These are phyloP conservation scores for Xylaria cubensis DNA, from an alignment of 495 filamentous ascomycete species.

Conservation along the genomic window DNA sequence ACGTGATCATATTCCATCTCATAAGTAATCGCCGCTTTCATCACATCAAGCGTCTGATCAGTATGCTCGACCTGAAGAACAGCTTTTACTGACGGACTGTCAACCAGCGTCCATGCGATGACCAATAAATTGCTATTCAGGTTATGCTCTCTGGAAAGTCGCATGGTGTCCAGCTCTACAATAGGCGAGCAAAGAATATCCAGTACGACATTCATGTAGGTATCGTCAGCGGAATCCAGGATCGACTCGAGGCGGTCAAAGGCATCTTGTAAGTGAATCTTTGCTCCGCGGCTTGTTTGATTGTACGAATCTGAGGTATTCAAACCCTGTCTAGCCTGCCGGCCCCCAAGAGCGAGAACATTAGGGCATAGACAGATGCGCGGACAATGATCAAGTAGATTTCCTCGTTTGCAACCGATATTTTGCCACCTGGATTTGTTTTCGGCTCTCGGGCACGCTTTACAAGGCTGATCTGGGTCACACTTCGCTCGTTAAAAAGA, in stretches of 20 bases:
- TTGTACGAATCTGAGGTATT: not conserved
- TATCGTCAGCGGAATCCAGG: conserved; percentile 25
- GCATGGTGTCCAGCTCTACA: not conserved
- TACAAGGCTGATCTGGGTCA: conserved; percentile 31
- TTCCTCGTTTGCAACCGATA: conserved; percentile 37
- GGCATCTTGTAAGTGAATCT: conserved; percentile 15
- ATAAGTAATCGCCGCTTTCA: conserved; percentile 35
- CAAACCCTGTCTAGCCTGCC: not conserved
- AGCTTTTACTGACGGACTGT: not conserved
- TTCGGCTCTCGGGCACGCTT: conserved; percentile 29
- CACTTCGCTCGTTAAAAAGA: not conserved
- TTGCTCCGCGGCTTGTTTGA: not conserved
- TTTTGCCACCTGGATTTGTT: conserved; percentile 34
- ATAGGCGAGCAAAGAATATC: conserved; percentile 37
- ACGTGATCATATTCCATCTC: conserved; percentile 35
- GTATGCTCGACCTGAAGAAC: conserved; percentile 18
- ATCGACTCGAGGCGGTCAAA: conserved; percentile 29
- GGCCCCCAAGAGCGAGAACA: not conserved
- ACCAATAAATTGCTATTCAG: not conserved
- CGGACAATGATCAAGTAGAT: conserved; percentile 28
- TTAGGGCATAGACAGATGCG: conserved; percentile 31
- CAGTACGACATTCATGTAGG: conserved; percentile 35
- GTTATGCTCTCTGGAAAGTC: not conserved
- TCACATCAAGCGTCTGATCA: conserved; percentile 33
- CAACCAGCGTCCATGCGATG: not conserved